These are phyloP conservation scores for Leccinum insolens DNA, from an alignment of 1,284 basidiomycete genomes.

Conservation along the genomic window DNA sequence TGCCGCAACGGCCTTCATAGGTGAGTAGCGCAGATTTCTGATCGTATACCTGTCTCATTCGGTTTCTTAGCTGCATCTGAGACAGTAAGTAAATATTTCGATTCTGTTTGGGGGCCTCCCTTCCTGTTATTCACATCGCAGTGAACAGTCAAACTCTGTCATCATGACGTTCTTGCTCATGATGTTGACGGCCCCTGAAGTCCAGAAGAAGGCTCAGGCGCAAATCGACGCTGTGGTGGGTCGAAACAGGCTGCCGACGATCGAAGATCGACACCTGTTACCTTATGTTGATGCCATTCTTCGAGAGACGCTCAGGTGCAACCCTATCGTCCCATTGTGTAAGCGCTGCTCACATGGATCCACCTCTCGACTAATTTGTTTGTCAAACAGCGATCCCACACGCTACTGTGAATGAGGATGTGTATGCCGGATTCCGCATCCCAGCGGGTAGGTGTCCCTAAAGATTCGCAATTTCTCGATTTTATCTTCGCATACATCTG, in stretches of 20 bases:
- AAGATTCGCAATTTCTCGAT: background rate
- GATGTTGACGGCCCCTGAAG: conserved; percentile 12
- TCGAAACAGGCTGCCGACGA: conserved; percentile 7
- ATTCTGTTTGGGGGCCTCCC: too few species aligned
- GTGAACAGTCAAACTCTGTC: conserved; percentile 23
- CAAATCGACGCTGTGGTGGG: conserved; percentile 20
- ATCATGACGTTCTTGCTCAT: conserved; percentile 28
- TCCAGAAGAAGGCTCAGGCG: conserved; percentile 15
- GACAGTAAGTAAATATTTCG: conserved; percentile 16
- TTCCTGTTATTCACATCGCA: background rate
- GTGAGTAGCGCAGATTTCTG: conserved; percentile 4
- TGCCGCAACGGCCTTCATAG: conserved; percentile 26
- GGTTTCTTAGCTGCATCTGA: conserved; percentile 22
- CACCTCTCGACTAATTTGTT: background rate
- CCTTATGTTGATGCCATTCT: conserved; percentile 20
- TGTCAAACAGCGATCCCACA: conserved; percentile 22
- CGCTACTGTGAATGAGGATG: conserved; percentile 23
- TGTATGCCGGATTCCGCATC: conserved; percentile 27
- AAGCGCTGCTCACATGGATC: background rate
- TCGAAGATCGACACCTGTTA: conserved; percentile 13
- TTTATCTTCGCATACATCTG: background rate
- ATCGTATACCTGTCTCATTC: conserved; percentile 3
- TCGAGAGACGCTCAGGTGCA: conserved; percentile 16
- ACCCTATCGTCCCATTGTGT: conserved; percentile 13
- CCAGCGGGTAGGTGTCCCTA: conserved; percentile 20